A percentile compares a stretch with the other conserved stretches of the same genome.
These are phyloP conservation scores for Euphorbia pulcherrima DNA, from an alignment of 345 rosid genomes.

Conservation along the genomic window DNA sequence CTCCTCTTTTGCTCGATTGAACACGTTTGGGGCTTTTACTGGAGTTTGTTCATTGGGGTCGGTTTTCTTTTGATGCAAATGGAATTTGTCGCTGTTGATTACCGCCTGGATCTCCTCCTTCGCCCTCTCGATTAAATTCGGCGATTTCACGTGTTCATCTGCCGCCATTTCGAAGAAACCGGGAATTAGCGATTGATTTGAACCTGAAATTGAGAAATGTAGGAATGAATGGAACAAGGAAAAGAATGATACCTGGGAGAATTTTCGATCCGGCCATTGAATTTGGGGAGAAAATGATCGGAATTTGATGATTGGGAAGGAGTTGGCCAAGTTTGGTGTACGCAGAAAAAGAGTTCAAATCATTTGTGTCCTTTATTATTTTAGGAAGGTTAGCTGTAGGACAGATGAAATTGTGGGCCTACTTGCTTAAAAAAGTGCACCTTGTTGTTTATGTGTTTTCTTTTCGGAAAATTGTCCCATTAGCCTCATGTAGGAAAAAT, in stretches of 20 bases:
- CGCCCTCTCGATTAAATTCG: constrained; percentile 22
- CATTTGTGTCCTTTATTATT: too few relatives aligned
- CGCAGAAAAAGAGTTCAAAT: too few relatives aligned
- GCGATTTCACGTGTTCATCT: constrained; percentile 24
- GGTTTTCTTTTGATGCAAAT: constrained; percentile 27
- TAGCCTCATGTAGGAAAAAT: too few relatives aligned
- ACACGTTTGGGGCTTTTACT: constrained; percentile 6
- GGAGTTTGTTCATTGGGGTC: constrained; percentile 1
- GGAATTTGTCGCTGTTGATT: not conserved
- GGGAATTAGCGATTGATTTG: too few relatives aligned
- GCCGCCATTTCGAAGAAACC: not conserved
- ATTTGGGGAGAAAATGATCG: not conserved
- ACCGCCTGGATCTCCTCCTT: constrained; percentile 25
- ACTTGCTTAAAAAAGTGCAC: too few relatives aligned
- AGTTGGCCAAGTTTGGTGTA: not conserved
- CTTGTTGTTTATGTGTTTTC: too few relatives aligned
- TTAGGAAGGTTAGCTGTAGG: too few relatives aligned
- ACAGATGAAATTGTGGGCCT: too few relatives aligned
- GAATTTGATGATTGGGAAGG: not conserved
- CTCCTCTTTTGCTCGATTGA: constrained; percentile 46
- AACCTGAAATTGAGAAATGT: not conserved
- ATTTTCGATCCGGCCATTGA: constrained; percentile 19
- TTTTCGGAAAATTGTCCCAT: too few relatives aligned
- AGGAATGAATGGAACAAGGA: not conserved
- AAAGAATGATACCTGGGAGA: constrained; percentile 7